Evolutionary conservation across 805 yeast genomes (phyloP), one percentile per base, ranked within the genome.

Genomic region (Yarrowia sp.): DNA sequence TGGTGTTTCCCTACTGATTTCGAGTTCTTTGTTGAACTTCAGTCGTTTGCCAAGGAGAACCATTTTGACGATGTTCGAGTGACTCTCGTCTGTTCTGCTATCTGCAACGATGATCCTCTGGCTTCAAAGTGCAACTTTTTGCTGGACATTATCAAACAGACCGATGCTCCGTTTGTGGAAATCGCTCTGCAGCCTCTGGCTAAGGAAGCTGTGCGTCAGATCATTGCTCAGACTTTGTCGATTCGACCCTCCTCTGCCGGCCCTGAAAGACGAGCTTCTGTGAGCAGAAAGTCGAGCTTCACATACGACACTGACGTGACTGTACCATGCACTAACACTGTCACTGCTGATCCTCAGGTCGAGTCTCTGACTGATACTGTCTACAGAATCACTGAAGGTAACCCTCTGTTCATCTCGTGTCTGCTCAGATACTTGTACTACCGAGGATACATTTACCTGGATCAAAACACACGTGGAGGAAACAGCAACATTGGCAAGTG

Each of bases 1-100:
- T 78, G 80, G 78, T 76, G 80, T 65, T 74, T 83, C 8, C 64
- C 67, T 2, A 66, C 72, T 5, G 76, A 74, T 41, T 63, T 74
- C 28, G 64, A 68, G 13, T 51, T 69, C 33, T 69, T 69, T 45
- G 70, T 73, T 13, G 70, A 74, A 13, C 50, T 74, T 38, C 69
- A 71, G 35, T 72, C 72, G 11, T 71, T 74, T n/a, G 69, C 74
- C 9, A 60, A 65, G 14, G 73, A 72, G 45, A 72, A 74, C 31
- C 47, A 67, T 15, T 70, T 69, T 18, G 69, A 68, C n/a, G 72
- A 68, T 6, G 57, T 68, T 8, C 66, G 71, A 4, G 72, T 74
- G 14, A 69, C 69, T 15, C 68, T 74, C 18, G 70, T 73, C 6
- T 67, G 74, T 14, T 69, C 74, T 4, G 72, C 73, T 3, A 70